Percentiles rank a stretch among this genome's conserved stretches.
phyloP scores from a whole-genome alignment of 176 grass and related monocot genomes.

The Melocanna baccifera region DNA sequence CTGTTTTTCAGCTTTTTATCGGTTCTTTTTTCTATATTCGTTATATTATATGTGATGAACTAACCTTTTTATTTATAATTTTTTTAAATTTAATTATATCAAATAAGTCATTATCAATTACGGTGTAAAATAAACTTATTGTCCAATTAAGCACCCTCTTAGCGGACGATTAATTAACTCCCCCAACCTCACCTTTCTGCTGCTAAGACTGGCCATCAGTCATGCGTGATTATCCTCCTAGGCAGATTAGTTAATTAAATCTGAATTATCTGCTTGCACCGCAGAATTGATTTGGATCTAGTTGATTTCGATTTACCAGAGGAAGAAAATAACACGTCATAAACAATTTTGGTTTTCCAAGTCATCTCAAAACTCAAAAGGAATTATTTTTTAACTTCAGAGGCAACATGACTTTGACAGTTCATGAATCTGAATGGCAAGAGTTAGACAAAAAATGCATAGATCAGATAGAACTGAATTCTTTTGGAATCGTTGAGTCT shows the following conservation, averaged over 20 bases:
- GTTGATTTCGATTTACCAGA: background rate
- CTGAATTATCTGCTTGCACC: background rate
- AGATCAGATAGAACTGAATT: background rate
- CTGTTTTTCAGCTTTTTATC: too few relatives aligned
- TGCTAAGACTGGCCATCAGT: background rate
- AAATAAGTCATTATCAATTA: too few relatives aligned
- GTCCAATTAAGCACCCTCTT: too few relatives aligned
- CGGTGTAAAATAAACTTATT: too few relatives aligned
- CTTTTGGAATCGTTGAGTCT: conserved; percentile 20
- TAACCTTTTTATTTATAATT: too few relatives aligned
- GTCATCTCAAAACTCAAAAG: background rate
- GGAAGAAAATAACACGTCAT: background rate
- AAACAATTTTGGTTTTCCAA: background rate
- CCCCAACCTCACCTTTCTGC: background rate
- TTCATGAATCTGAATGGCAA: background rate
- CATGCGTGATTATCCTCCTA: background rate
- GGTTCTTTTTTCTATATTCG: too few relatives aligned
- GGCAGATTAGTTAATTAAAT: background rate
- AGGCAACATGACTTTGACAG: background rate
- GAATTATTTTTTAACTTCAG: background rate
- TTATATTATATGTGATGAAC: too few relatives aligned
- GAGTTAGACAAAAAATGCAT: background rate
- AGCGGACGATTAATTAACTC: background rate
- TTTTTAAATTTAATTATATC: too few relatives aligned
- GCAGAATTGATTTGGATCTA: background rate